Evolutionary conservation across 2,329 filamentous ascomycete species (phyloP).

Genomic region (Zopfia rhizophila): DNA sequence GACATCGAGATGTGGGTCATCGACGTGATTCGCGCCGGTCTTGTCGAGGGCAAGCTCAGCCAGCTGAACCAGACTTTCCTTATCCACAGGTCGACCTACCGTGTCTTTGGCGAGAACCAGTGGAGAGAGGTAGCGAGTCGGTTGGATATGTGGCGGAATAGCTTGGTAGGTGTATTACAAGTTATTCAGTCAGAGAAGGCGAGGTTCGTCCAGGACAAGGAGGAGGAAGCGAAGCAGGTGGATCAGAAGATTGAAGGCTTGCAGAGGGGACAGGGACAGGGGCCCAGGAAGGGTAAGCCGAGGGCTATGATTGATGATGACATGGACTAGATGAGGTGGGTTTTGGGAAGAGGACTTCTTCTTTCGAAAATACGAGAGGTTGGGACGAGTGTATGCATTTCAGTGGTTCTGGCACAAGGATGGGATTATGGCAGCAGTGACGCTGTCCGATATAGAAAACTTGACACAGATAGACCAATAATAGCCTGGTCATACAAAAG

Average conservation of each 20-base stretch:
- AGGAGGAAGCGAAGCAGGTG: slow-evolving; percentile 77
- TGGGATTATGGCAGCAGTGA: slow-evolving; percentile 34
- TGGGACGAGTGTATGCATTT: slow-evolving; percentile 35
- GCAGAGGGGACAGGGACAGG: slow-evolving; percentile 34
- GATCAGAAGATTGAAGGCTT: slow-evolving; percentile 70
- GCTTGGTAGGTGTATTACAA: slow-evolving; percentile 78
- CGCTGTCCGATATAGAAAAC: slow-evolving; percentile 46
- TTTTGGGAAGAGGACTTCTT: slow-evolving; percentile 16
- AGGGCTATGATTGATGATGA: slow-evolving; percentile 48
- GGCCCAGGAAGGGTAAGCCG: slow-evolving; percentile 34
- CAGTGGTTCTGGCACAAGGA: slow-evolving; percentile 38
- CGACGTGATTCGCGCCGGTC: slow-evolving; percentile 93
- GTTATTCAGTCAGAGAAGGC: slow-evolving; percentile 84
- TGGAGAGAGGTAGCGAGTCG: slow-evolving; percentile 94
- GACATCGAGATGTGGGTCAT: slow-evolving; percentile 99
- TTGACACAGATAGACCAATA: slow-evolving; percentile 33
- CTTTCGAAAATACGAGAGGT: slow-evolving; percentile 30
- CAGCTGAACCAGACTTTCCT: slow-evolving; percentile 94
- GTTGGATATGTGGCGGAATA: slow-evolving; percentile 89
- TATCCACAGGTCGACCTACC: slow-evolving; percentile 94
- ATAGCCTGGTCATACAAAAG: no score
- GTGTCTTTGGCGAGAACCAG: slow-evolving; percentile 97
- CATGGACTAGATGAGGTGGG: slow-evolving; percentile 41
- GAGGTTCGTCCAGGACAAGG: slow-evolving; percentile 79
- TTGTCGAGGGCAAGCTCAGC: slow-evolving; percentile 95